These are phyloP conservation scores for Lasiosphaeria ovina DNA, from an alignment of 495 filamentous ascomycete species.

Conservation along the genomic window DNA sequence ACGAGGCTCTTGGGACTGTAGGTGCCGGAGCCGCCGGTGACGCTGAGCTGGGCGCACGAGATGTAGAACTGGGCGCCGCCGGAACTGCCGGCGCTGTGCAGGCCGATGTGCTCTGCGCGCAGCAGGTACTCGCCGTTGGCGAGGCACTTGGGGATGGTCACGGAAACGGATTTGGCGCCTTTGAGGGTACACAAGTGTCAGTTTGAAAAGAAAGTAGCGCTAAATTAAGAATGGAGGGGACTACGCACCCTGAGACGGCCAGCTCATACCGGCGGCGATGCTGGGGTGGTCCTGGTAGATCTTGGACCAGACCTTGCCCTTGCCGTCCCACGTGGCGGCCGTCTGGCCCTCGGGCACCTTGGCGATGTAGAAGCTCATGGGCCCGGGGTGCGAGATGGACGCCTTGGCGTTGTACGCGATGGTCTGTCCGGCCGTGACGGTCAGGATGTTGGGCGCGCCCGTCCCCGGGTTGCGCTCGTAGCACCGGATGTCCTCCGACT, in stretches of 20 bases:
- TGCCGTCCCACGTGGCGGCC: conserved; percentile 47
- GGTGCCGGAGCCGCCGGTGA: conserved; percentile 40
- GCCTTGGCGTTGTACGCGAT: conserved; percentile 45
- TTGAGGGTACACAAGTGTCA: not conserved
- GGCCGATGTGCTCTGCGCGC: conserved; percentile 57
- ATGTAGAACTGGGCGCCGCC: conserved; percentile 58
- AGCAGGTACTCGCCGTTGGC: conserved; percentile 58
- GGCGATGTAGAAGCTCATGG: conserved; percentile 53
- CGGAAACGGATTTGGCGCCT: conserved; percentile 36
- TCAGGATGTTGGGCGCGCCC: conserved; percentile 35
- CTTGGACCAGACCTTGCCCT: conserved; percentile 53
- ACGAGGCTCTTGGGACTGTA: conserved; percentile 37
- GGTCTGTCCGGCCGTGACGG: conserved; percentile 45
- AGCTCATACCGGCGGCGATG: conserved; percentile 39
- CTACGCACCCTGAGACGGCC: conserved; percentile 43
- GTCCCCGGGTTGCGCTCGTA: conserved; percentile 46
- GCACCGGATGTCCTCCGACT: conserved; percentile 47
- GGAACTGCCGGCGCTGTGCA: conserved; percentile 43
- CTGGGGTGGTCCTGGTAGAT: conserved; percentile 48
- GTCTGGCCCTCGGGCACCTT: conserved; percentile 49
- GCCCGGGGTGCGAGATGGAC: conserved; percentile 51
- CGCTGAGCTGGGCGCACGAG: conserved; percentile 45
- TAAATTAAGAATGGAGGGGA: not conserved
- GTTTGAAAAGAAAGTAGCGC: not conserved
- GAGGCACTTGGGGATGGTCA: conserved; percentile 49